Evolutionary conservation across 768 basidiomycete genomes (phyloP).

Genomic region (Tephrocybe sp.): DNA sequence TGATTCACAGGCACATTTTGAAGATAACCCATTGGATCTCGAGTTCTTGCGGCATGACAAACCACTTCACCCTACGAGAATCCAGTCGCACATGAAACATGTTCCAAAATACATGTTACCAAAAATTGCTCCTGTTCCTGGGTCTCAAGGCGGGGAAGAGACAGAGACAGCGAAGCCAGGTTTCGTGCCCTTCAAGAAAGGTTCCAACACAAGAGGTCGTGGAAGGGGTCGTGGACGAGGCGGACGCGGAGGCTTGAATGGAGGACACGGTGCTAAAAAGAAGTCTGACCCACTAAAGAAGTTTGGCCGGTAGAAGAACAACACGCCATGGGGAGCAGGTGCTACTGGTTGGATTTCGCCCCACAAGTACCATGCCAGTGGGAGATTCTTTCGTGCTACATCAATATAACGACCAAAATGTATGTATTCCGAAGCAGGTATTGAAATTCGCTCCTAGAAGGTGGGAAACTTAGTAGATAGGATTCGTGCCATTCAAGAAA

Average conservation of each 20-base stretch:
- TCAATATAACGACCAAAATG: too few relatives aligned
- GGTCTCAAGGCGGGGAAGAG: conserved; percentile 26
- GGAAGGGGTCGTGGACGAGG: conserved; percentile 57
- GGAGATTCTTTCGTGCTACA: too few relatives aligned
- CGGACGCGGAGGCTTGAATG: conserved; percentile 46
- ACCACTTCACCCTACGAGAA: conserved; percentile 83
- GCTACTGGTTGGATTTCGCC: too few relatives aligned
- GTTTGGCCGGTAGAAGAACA: conserved; percentile 42
- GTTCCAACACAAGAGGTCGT: conserved; percentile 39
- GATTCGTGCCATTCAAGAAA: too few relatives aligned
- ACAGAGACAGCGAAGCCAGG: conserved; percentile 31
- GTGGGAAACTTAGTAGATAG: too few relatives aligned
- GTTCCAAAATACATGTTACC: conserved; percentile 92
- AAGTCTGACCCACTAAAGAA: conserved; percentile 83
- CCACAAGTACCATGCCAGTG: too few relatives aligned
- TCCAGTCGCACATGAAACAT: conserved; percentile 95
- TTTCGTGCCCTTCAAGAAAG: conserved; percentile 77
- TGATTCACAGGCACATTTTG: conserved; percentile 81
- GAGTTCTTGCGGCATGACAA: conserved; percentile 94
- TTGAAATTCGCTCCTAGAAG: too few relatives aligned
- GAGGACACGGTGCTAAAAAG: conserved; percentile 59
- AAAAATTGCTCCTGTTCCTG: conserved; percentile 61
- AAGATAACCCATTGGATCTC: conserved; percentile 92
- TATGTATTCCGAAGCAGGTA: too few relatives aligned
- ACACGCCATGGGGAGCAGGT: too few relatives aligned